phyloP scores from a whole-genome alignment of 306 rosid species.

The Quercus agrifolia region DNA sequence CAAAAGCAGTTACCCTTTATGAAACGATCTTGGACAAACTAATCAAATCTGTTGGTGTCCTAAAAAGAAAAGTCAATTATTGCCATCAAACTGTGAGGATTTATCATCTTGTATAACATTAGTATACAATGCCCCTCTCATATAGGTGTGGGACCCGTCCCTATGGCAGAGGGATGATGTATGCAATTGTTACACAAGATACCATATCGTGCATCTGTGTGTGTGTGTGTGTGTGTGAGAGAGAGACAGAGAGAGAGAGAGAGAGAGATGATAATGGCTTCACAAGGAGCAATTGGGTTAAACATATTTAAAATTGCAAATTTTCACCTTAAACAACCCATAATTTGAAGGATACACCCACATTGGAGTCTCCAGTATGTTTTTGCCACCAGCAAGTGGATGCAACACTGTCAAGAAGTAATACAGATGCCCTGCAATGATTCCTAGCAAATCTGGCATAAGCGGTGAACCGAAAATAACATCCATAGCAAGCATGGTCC shows the following conservation, averaged over 20 bases:
- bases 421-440: conserved; percentile 91
- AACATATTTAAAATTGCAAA: conserved; percentile 7
- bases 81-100: too few species aligned
- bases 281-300: not conserved
- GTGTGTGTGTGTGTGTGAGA: accelerated
- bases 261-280: not conserved
- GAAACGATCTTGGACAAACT: too few species aligned
- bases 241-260: not conserved
- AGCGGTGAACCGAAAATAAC: conserved; percentile 78
- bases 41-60: too few species aligned
- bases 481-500: conserved; percentile 95
- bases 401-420: conserved; percentile 94
- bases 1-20: not conserved
- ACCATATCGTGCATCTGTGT: too few species aligned
- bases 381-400: conserved; percentile 86
- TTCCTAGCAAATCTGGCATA: conserved; percentile 72
- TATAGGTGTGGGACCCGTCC: too few species aligned
- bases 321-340: conserved; percentile 14
- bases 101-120: too few species aligned
- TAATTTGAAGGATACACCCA: conserved; percentile 89
- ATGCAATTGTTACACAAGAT: too few species aligned
- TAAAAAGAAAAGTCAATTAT: too few species aligned
- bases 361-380: conserved; percentile 69
- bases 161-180: too few species aligned
- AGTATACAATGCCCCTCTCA: too few species aligned